Evolutionary conservation across 2,329 filamentous ascomycete species (phyloP).

Genomic region (Cladobotryum protrusum): DNA sequence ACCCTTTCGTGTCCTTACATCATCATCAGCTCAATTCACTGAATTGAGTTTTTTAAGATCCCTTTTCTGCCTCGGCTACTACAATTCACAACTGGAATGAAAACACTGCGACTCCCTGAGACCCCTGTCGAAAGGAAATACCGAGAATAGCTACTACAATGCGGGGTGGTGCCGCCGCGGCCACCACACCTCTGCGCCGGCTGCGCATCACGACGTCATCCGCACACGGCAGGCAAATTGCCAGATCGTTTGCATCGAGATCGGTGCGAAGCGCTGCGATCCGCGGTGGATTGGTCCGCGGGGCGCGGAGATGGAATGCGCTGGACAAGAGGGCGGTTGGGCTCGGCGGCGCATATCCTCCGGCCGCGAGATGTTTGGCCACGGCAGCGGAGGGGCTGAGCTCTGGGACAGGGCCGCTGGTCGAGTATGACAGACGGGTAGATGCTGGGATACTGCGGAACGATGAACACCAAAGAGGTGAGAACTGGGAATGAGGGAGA

Average conservation of each 20-base stretch:
- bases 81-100: background rate
- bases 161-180: slow-evolving; percentile 13
- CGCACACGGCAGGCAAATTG: slow-evolving; percentile 1
- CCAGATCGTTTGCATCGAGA: slow-evolving; percentile 4
- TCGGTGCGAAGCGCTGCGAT: background rate
- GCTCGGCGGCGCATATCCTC: slow-evolving; percentile 1
- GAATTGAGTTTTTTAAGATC: too few species aligned
- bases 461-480: slow-evolving; percentile 86
- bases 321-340: background rate
- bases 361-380: slow-evolving; percentile 21
- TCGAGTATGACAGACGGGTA: slow-evolving; percentile 83
- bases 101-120: background rate
- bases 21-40: too few species aligned
- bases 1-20: background rate
- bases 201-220: slow-evolving; percentile 12
- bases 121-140: background rate
- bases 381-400: slow-evolving; percentile 19
- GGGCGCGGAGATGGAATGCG: background rate
- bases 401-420: slow-evolving; percentile 61
- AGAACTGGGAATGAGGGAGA: slow-evolving; percentile 15
- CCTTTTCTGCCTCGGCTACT: too few species aligned
- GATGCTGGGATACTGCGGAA: slow-evolving; percentile 67
- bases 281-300: slow-evolving; percentile 1
- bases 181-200: slow-evolving; percentile 13
- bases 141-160: slow-evolving; percentile 10